Percentiles rank a stretch among this genome's conserved stretches.
These are phyloP conservation scores for Hevea brasiliensis DNA, from an alignment of 345 rosid species.

Conservation along the genomic window DNA sequence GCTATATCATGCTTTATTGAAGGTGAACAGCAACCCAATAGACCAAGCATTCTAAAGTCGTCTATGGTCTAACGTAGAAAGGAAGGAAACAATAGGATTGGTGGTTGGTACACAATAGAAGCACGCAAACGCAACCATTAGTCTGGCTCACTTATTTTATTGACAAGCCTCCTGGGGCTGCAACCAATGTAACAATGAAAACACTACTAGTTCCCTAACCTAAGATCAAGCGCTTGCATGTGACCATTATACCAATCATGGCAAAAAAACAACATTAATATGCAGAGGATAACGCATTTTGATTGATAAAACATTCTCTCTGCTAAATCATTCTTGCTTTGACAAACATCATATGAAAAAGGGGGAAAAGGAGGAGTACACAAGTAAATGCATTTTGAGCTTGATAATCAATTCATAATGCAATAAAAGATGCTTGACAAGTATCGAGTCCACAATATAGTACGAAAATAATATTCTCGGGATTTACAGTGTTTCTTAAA, in stretches of 20 bases:
- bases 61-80: not conserved
- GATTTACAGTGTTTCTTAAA: constrained; percentile 19
- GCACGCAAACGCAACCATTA: constrained; percentile 2
- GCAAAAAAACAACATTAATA: not conserved
- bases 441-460: constrained; percentile 2
- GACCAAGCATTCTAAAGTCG: not conserved
- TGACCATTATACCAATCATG: too few species aligned
- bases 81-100: not conserved
- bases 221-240: too few species aligned
- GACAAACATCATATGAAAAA: not conserved
- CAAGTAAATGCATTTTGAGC: constrained; percentile 1
- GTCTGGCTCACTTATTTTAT: not conserved
- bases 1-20: not conserved
- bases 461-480: constrained; percentile 10
- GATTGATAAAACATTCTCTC: not conserved
- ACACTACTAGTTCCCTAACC: too few species aligned
- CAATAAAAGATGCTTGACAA: not conserved
- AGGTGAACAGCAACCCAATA: not conserved
- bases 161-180: not conserved
- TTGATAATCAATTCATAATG: constrained; percentile 5
- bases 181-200: not conserved
- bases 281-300: too few species aligned
- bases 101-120: not conserved
- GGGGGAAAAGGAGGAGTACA: too few species aligned
- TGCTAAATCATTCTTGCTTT: not conserved